Conservation (phyloP, 495 filamentous ascomycete genomes). For the Xylaria venustula region DNA sequence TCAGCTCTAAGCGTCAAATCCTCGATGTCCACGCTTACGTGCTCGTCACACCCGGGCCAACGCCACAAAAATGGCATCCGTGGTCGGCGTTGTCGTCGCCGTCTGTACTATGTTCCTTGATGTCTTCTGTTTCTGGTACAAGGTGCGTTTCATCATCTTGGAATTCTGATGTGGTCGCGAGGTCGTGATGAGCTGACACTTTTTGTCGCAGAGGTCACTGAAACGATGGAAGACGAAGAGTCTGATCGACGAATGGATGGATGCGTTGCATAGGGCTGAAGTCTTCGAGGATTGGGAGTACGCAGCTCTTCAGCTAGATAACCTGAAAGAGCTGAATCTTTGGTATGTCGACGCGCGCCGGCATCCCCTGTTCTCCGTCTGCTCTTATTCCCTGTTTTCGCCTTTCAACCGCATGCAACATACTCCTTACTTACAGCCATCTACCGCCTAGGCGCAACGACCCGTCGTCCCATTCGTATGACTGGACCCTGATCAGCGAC, state of each 20-base stretch:
- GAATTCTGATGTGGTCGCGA: slow-evolving; percentile 11
- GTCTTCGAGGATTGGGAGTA: slow-evolving; percentile 83
- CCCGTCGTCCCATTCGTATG: slow-evolving; percentile 77
- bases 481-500: slow-evolving; percentile 82
- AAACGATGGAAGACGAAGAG: slow-evolving; percentile 55
- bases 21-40: background rate
- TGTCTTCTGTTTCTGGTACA: slow-evolving; percentile 63
- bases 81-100: slow-evolving; percentile 41
- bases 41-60: background rate
- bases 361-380: background rate
- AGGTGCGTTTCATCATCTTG: slow-evolving; percentile 42
- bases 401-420: background rate
- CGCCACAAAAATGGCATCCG: slow-evolving; percentile 29
- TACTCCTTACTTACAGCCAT: slow-evolving; percentile 12
- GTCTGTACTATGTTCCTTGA: slow-evolving; percentile 58
- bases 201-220: slow-evolving; percentile 48
- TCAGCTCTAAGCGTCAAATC: background rate
- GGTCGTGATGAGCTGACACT: slow-evolving; percentile 10
- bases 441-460: slow-evolving; percentile 66
- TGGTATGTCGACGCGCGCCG: slow-evolving; percentile 60
- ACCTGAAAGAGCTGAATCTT: slow-evolving; percentile 71
- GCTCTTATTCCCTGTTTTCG: background rate
- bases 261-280: slow-evolving; percentile 60
- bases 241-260: slow-evolving; percentile 52
- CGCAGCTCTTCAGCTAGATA: slow-evolving; percentile 75